Evolutionary conservation across 352 stramenopile genomes (phyloP).

Genomic region (Globisporangium solare): DNA sequence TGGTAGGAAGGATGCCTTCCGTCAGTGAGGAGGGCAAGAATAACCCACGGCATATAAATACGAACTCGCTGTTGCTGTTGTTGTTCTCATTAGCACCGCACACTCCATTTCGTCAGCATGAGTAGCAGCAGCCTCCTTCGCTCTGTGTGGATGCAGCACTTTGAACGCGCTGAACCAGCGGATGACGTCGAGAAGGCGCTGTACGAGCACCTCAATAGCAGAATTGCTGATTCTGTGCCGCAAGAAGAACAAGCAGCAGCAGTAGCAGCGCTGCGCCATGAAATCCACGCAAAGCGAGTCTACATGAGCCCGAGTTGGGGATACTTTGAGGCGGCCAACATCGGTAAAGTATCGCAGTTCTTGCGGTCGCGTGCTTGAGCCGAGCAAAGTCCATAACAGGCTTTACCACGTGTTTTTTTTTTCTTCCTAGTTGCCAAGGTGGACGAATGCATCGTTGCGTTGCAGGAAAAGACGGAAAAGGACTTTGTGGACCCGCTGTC

Average conservation of each 20-base stretch:
- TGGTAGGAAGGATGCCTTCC: not conserved
- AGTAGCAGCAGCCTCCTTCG: not conserved
- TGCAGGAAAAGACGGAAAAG: conserved; percentile 48
- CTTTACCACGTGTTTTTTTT: not conserved
- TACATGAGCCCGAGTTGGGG: conserved; percentile 45
- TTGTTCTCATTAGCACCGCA: not conserved
- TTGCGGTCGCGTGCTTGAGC: too few relatives aligned
- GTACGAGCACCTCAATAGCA: not conserved
- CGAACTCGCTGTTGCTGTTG: not conserved
- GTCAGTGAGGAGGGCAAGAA: too few relatives aligned
- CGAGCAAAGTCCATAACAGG: not conserved
- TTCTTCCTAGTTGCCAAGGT: conserved; percentile 43
- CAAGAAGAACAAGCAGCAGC: not conserved
- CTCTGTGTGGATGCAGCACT: not conserved
- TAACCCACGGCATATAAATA: not conserved
- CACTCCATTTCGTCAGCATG: not conserved
- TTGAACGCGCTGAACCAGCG: not conserved
- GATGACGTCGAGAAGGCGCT: conserved; percentile 1
- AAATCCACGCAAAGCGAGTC: conserved; percentile 31
- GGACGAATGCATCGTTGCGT: conserved; percentile 52
- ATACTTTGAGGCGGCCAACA: conserved; percentile 49
- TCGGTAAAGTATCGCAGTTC: conserved; percentile 24
- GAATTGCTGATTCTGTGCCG: not conserved
- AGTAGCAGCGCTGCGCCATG: too few relatives aligned
- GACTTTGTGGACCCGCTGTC: conserved; percentile 62